A percentile compares a stretch with the other conserved stretches of the same genome.
phyloP scores from a whole-genome alignment of 2,329 filamentous ascomycete species.

The Ophiocordyceps polyrhachis-furcata region DNA sequence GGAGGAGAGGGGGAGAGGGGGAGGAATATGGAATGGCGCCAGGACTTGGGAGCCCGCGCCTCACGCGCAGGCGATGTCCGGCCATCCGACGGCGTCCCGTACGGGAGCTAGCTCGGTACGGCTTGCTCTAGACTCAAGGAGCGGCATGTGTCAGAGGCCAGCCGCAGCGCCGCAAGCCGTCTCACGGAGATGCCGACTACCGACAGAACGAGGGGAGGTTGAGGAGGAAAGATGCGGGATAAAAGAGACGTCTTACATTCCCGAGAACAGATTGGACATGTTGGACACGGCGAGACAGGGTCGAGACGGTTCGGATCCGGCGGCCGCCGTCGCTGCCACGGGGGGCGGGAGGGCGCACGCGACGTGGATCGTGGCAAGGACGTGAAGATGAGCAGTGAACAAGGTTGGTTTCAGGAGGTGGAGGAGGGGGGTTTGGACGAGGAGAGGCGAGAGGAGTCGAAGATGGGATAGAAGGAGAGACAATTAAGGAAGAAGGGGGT shows the following conservation, averaged over 20 bases:
- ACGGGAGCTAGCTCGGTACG: background rate
- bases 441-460: background rate
- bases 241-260: constrained; percentile 31
- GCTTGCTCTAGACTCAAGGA: background rate
- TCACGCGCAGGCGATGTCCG: background rate
- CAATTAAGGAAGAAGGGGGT: background rate
- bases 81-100: background rate
- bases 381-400: background rate
- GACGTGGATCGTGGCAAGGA: background rate
- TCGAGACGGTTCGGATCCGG: background rate
- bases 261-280: constrained; percentile 44
- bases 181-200: background rate
- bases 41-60: background rate
- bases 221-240: background rate
- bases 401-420: background rate
- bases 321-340: background rate
- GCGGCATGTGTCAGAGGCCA: background rate
- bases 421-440: background rate
- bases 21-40: background rate
- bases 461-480: background rate
- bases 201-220: background rate
- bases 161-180: background rate
- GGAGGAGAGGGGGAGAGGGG: background rate
- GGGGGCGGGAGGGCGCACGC: background rate
- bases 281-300: constrained; percentile 6